Evolutionary conservation across 2,329 filamentous ascomycete species (phyloP), one percentile per base, ranked within the genome.

Genomic region (Alternaria sp.): DNA sequence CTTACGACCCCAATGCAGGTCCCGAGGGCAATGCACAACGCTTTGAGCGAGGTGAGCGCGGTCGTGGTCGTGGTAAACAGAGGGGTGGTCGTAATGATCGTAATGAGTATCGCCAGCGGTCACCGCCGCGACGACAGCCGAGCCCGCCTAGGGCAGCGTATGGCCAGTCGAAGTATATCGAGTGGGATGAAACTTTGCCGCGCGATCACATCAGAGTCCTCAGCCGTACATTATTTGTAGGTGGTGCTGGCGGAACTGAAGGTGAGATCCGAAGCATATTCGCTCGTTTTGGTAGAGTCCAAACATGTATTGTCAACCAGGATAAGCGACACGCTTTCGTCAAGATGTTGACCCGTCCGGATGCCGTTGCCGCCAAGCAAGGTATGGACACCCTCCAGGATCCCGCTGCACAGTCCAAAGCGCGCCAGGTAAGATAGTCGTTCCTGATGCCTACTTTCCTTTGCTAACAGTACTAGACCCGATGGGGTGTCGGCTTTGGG

Each of bases 321-420:
- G 96, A 99, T 76, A 99, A 98, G 83, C 92, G 96, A 17, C 96
- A 99, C 80, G 96, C 96, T 6, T 99, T 99, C 79, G 95, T 99
- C 75, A 99, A 99, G 83, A 99, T 99, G 96, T 88, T 96, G 70
- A 96, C 89, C 67, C 93, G 96, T 40, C 86, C 89, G 66, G 93
- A 97, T 80, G 95, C 96, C 13, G 87, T 97, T 62, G 84, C 80
- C 66, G 96, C 96, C 54, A 96, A 96, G 78, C 88, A 91, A 40
- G 92, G 90, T 55, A 97, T 98, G 89, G 94, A 97, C 79, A 89
- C 89, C 56, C 88, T 89, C 65, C 89, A 91, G 67, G 87, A 89
- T 62, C 86, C 90, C 6, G 91, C 93, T 54, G 87, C 91, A 72
- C 88, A 93, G 68, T 88, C 93, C 57, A 87, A 84, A 65, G 83